phyloP scores from a whole-genome alignment of 192 early-diverging fungal genomes.

The Coemansia aciculifera region DNA sequence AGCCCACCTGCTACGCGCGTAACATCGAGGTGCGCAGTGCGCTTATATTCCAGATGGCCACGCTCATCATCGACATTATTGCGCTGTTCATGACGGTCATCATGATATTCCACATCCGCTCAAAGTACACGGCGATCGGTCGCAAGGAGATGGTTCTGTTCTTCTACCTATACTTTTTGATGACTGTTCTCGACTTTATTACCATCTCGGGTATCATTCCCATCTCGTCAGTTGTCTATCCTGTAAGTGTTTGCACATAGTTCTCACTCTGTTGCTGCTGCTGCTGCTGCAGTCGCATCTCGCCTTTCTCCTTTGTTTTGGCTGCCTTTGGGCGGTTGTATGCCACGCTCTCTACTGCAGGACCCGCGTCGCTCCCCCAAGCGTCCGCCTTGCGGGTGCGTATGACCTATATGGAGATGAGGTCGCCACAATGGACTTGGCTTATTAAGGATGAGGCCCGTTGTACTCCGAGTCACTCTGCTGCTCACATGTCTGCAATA shows the following conservation, averaged over 20 bases:
- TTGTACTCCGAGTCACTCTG: not conserved
- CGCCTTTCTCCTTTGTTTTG: not conserved
- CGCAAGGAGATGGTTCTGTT: conserved; percentile 99
- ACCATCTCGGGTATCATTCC: conserved; percentile 93
- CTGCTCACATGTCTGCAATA: conserved; percentile 6
- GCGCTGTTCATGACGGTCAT: conserved; percentile 94
- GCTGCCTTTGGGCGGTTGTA: not conserved
- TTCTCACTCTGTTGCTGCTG: conserved; percentile 4
- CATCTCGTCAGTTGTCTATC: conserved; percentile 72
- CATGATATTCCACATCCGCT: conserved; percentile 98
- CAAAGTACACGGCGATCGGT: conserved; percentile 99
- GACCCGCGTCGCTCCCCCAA: not conserved
- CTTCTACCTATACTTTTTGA: conserved; percentile 92
- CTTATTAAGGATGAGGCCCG: not conserved
- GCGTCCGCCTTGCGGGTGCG: not conserved
- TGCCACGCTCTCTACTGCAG: not conserved
- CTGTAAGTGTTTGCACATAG: conserved; percentile 54
- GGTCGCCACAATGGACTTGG: not conserved
- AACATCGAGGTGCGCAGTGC: conserved; percentile 86
- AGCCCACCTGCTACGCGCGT: conserved; percentile 91
- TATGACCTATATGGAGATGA: not conserved
- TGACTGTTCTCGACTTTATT: conserved; percentile 85
- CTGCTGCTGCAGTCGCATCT: not conserved
- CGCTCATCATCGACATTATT: conserved; percentile 90
- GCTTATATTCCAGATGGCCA: conserved; percentile 95